Evolutionary conservation across 1,139 yeast genomes (phyloP).

Genomic region (Arxiozyma bovina): DNA sequence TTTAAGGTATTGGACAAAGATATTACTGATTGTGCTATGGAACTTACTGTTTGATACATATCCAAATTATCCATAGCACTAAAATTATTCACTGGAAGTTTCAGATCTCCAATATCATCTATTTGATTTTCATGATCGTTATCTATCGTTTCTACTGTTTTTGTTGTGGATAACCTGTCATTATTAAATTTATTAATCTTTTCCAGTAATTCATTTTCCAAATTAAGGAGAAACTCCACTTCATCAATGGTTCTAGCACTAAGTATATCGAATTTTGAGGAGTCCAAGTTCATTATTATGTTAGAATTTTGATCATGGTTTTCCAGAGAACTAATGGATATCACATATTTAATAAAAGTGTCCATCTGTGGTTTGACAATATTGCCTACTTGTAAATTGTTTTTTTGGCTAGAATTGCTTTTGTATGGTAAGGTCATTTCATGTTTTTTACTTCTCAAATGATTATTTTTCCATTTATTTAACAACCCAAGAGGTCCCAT

Average conservation of each 20-base stretch:
- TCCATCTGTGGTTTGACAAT: constrained; percentile 24
- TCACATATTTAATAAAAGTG: constrained; percentile 34
- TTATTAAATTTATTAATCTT: constrained; percentile 15
- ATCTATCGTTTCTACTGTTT: neutral
- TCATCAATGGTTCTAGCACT: constrained; percentile 78
- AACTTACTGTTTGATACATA: constrained; percentile 28
- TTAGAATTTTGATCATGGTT: constrained; percentile 11
- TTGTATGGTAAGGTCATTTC: neutral
- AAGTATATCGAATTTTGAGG: constrained; percentile 56
- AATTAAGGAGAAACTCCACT: constrained; percentile 37
- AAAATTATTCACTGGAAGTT: constrained; percentile 9
- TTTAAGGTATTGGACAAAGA: constrained; percentile 24
- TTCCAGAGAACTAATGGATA: constrained; percentile 33
- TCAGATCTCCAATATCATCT: neutral
- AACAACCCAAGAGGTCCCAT: constrained; percentile 24
- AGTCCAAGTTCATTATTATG: constrained; percentile 28
- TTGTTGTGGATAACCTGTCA: neutral
- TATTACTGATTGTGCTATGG: constrained; percentile 29
- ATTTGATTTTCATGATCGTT: neutral
- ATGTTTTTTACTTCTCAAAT: constrained; percentile 7
- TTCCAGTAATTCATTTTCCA: constrained; percentile 31
- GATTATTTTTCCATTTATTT: constrained; percentile 28
- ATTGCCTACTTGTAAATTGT: neutral
- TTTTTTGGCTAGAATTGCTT: neutral
- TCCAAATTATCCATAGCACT: constrained; percentile 31